Conservation (phyloP, 805 yeast species). For the Candida vartiovaarae region DNA sequence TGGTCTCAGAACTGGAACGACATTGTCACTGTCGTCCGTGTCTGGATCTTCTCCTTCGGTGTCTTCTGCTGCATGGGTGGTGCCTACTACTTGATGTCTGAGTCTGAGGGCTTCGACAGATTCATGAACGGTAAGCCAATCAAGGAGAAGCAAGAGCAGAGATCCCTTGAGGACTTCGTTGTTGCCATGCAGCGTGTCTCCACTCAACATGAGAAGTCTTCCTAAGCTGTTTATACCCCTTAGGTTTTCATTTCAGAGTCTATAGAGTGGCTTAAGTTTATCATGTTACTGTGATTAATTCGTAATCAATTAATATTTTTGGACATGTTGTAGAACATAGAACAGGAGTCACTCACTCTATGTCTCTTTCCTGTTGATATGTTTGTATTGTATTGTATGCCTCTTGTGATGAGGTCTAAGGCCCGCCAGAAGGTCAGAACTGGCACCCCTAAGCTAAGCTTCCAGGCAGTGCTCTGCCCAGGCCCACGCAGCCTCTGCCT, state of each 20-base stretch:
- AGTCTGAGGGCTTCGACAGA: slow-evolving; percentile 72
- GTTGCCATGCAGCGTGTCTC: slow-evolving; percentile 85
- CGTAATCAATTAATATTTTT: slow-evolving; percentile 4
- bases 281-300: slow-evolving; percentile 3
- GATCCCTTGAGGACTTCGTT: slow-evolving; percentile 79
- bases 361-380: too few relatives aligned
- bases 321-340: background rate
- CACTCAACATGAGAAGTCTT: slow-evolving; percentile 79
- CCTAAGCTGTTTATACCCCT: slow-evolving; percentile 31
- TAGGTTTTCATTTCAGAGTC: slow-evolving; percentile 2
- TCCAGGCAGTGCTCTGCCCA: too few relatives aligned
- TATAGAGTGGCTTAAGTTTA: slow-evolving; percentile 1
- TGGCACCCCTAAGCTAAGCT: too few relatives aligned
- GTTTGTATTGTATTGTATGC: too few relatives aligned
- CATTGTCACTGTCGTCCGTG: slow-evolving; percentile 88
- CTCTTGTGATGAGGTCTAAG: too few relatives aligned
- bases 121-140: slow-evolving; percentile 74
- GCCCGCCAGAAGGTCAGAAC: too few relatives aligned
- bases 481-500: too few relatives aligned
- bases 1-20: slow-evolving; percentile 98
- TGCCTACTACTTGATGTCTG: slow-evolving; percentile 90
- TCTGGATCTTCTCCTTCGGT: slow-evolving; percentile 95
- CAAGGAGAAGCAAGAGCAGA: slow-evolving; percentile 47
- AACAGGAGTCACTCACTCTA: too few relatives aligned
- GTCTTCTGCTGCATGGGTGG: slow-evolving; percentile 95